A percentile compares a stretch with the other conserved stretches of the same genome.
phyloP scores from a whole-genome alignment of 2,329 filamentous ascomycete genomes.

The Apiospora rasikravindrae region DNA sequence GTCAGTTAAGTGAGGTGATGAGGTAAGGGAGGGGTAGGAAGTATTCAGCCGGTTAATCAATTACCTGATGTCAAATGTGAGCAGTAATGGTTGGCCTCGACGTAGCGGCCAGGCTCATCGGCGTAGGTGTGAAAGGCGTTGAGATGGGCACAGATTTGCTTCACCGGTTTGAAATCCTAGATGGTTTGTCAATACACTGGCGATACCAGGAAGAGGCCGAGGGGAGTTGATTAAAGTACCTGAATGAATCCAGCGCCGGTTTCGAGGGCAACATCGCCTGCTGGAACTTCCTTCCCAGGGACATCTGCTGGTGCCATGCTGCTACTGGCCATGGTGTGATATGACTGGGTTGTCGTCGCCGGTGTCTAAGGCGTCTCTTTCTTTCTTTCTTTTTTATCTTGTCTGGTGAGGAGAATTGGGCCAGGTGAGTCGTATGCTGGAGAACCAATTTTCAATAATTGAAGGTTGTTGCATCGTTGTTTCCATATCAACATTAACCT shows the following conservation, averaged over 20 bases:
- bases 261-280: slow-evolving; percentile 63
- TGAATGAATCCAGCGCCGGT: slow-evolving; percentile 66
- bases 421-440: neutral
- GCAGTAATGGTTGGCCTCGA: slow-evolving; percentile 88
- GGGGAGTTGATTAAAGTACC: slow-evolving; percentile 37
- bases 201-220: neutral
- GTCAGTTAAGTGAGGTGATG: neutral
- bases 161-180: slow-evolving; percentile 71
- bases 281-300: slow-evolving; percentile 55
- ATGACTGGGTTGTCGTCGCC: neutral
- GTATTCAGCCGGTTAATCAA: neutral
- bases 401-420: neutral
- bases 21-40: neutral
- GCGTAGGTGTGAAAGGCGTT: slow-evolving; percentile 88
- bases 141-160: slow-evolving; percentile 79
- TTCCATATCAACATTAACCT: neutral
- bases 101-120: slow-evolving; percentile 68
- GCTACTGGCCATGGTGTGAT: slow-evolving; percentile 21
- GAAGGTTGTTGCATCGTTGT: neutral
- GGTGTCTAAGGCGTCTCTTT: neutral
- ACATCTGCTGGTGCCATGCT: slow-evolving; percentile 33
- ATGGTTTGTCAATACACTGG: neutral
- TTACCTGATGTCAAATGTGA: slow-evolving; percentile 70
- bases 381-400: neutral
- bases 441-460: neutral